Evolutionary conservation across 148 eudicot species (phyloP).

Genomic region (Linanthus parryae): DNA sequence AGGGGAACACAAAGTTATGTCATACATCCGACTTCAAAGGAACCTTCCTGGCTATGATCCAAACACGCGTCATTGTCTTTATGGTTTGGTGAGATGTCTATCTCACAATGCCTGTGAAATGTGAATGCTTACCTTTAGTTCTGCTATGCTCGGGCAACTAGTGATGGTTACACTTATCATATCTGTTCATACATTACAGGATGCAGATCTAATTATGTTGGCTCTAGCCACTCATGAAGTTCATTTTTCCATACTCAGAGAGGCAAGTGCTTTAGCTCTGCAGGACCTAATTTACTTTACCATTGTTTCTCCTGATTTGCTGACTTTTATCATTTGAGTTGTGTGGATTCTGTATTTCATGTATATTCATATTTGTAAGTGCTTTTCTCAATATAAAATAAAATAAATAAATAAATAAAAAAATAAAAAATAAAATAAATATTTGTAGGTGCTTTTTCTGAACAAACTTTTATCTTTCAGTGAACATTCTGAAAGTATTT

Average conservation of each 20-base stretch:
- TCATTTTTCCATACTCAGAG: slow-evolving; percentile 94
- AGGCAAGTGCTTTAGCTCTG: slow-evolving; percentile 40
- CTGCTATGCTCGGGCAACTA: not conserved
- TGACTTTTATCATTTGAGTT: too few species aligned
- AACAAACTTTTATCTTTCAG: too few species aligned
- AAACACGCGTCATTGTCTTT: slow-evolving; percentile 93
- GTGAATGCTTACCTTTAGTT: not conserved
- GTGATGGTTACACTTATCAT: not conserved
- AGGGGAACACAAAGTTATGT: slow-evolving; percentile 99
- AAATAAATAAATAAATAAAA: too few species aligned
- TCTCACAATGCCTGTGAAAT: not conserved
- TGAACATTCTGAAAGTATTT: too few species aligned
- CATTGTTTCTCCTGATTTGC: too few species aligned
- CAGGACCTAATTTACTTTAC: too few species aligned
- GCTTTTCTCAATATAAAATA: too few species aligned
- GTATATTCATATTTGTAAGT: too few species aligned
- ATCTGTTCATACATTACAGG: slow-evolving; percentile 30
- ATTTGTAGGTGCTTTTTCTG: slow-evolving; percentile 24
- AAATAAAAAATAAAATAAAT: too few species aligned
- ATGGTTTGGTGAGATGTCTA: slow-evolving; percentile 75
- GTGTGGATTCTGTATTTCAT: too few species aligned
- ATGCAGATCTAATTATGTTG: slow-evolving; percentile 91
- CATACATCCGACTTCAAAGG: slow-evolving; percentile 92
- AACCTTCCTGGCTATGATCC: slow-evolving; percentile 96
- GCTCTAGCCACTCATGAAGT: slow-evolving; percentile 96